phyloP scores from a whole-genome alignment of 2,329 filamentous ascomycete genomes.

The Aspergillus fumigatus region DNA sequence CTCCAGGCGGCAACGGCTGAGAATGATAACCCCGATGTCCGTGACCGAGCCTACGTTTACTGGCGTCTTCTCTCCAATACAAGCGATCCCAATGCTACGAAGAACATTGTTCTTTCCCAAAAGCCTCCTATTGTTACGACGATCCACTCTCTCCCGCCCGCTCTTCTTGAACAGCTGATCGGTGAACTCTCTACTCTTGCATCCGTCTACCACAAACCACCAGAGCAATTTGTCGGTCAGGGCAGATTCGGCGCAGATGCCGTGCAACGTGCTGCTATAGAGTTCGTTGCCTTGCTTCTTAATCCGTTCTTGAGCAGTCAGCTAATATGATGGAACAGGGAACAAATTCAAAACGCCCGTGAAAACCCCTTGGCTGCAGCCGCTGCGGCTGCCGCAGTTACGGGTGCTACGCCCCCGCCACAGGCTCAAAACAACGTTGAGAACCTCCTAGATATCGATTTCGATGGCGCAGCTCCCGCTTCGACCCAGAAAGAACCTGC shows the following conservation, averaged over 20 bases:
- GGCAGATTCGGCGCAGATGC: conserved; percentile 90
- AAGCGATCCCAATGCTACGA: conserved; percentile 83
- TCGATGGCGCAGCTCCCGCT: conserved; percentile 89
- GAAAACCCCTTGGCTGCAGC: conserved; percentile 93
- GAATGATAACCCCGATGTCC: conserved; percentile 95
- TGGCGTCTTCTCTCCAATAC: conserved; percentile 82
- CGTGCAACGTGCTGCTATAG: conserved; percentile 91
- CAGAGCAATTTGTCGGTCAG: conserved; percentile 95
- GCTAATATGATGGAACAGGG: conserved; percentile 42
- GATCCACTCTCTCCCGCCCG: conserved; percentile 79
- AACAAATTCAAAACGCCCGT: conserved; percentile 84
- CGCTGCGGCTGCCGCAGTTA: conserved; percentile 61
- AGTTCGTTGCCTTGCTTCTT: conserved; percentile 46
- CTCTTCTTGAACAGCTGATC: conserved; percentile 84
- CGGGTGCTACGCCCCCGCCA: conserved; percentile 48
- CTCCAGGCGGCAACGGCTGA: conserved; percentile 88
- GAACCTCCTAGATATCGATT: conserved; percentile 93
- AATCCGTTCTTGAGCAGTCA: neutral
- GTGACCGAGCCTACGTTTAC: conserved; percentile 95
- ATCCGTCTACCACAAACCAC: conserved; percentile 97
- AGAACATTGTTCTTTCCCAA: conserved; percentile 88
- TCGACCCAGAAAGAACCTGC: conserved; percentile 64
- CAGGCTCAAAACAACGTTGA: conserved; percentile 73
- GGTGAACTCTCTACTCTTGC: conserved; percentile 88
- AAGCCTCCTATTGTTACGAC: conserved; percentile 93